phyloP scores from a whole-genome alignment of 306 rosid species.

The Quercus parvula region DNA sequence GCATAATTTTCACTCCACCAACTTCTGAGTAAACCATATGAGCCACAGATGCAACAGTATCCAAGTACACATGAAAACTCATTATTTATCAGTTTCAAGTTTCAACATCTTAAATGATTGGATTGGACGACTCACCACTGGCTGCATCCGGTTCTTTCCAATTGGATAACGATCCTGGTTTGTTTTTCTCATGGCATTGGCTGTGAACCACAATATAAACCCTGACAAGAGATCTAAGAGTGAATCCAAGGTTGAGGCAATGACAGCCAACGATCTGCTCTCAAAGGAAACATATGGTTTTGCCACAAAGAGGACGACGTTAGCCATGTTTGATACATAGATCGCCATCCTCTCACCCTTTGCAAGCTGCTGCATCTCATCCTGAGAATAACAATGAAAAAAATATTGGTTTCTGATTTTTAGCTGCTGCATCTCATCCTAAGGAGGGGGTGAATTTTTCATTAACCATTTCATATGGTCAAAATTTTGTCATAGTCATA shows the following conservation, averaged over 20 bases:
- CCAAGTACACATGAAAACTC: no score
- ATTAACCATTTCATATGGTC: no score
- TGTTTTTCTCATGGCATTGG: slow-evolving; percentile 60
- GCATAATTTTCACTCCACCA: no score
- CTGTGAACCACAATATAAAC: slow-evolving; percentile 75
- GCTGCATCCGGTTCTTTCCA: slow-evolving; percentile 87
- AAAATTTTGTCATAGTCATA: no score
- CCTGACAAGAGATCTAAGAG: slow-evolving; percentile 81
- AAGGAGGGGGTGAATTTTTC: no score
- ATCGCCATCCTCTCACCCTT: slow-evolving; percentile 61
- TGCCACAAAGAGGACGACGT: slow-evolving; percentile 56
- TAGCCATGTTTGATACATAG: slow-evolving; percentile 48
- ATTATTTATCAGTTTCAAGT: no score
- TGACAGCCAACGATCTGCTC: slow-evolving; percentile 69
- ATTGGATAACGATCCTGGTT: slow-evolving; percentile 68
- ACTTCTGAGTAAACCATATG: no score
- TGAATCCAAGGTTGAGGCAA: slow-evolving; percentile 82
- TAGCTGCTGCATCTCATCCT: no score
- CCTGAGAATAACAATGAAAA: slow-evolving; percentile 31
- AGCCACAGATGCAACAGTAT: no score
- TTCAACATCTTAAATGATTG: no score
- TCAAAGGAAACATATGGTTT: slow-evolving; percentile 66
- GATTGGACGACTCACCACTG: slow-evolving; percentile 47
- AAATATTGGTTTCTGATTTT: no score
- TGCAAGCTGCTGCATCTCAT: slow-evolving; percentile 58